phyloP scores from a whole-genome alignment of 2,329 filamentous ascomycete species.

The Zasmidium cellare region DNA sequence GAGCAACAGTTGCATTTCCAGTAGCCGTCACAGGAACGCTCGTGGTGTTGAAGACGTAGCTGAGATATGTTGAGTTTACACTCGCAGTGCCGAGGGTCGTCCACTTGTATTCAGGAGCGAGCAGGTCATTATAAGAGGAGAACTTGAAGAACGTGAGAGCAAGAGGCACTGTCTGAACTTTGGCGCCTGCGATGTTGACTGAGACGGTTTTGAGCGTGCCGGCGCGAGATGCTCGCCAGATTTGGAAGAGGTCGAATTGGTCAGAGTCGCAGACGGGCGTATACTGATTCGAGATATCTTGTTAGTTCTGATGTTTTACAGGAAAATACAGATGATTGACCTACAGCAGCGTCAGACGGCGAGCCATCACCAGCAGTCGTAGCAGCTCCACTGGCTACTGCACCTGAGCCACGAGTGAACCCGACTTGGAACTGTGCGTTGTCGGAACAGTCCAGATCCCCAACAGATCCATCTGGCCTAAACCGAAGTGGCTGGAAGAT shows the following conservation, averaged over 20 bases:
- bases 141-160: slow-evolving; percentile 27
- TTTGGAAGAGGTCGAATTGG: slow-evolving; percentile 26
- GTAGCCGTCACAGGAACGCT: slow-evolving; percentile 14
- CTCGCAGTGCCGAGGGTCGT: slow-evolving; percentile 18
- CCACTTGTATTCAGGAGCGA: slow-evolving; percentile 24
- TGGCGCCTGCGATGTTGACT: slow-evolving; percentile 21
- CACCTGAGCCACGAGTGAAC: slow-evolving; percentile 15
- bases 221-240: slow-evolving; percentile 19
- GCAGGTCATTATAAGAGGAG: slow-evolving; percentile 17
- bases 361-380: slow-evolving; percentile 15
- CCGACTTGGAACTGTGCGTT: slow-evolving; percentile 19
- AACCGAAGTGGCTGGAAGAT: slow-evolving; percentile 27
- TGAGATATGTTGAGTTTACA: slow-evolving; percentile 18
- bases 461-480: slow-evolving; percentile 18
- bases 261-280: slow-evolving; percentile 25
- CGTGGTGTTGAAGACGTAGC: slow-evolving; percentile 22
- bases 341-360: slow-evolving; percentile 20
- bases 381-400: slow-evolving; percentile 11
- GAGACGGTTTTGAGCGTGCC: slow-evolving; percentile 22
- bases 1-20: slow-evolving; percentile 19
- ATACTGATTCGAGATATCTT: slow-evolving; percentile 11
- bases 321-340: background rate
- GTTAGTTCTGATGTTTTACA: background rate
- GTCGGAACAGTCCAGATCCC: slow-evolving; percentile 22
- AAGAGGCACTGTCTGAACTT: slow-evolving; percentile 18